Percentiles rank a stretch among this genome's conserved stretches.
These are phyloP conservation scores for Peltaster fructicola DNA, from an alignment of 2,329 filamentous ascomycete genomes.

Conservation along the genomic window DNA sequence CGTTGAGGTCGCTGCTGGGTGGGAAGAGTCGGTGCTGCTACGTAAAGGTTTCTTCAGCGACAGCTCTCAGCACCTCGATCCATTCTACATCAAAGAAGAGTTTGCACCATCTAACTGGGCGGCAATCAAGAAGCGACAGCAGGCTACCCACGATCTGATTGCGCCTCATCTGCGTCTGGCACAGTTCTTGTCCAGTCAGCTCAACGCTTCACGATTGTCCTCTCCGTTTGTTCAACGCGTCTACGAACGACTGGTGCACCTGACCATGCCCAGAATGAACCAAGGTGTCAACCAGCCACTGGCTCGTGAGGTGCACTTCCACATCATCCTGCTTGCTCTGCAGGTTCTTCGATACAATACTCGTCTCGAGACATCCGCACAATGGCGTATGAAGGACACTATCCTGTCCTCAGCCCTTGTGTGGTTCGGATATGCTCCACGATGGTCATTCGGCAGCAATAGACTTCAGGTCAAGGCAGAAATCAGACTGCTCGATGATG, in stretches of 20 bases:
- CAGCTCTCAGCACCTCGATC: constrained; percentile 56
- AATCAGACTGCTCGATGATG: constrained; percentile 60
- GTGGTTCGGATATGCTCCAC: constrained; percentile 73
- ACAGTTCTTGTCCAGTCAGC: constrained; percentile 86
- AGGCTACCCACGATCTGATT: constrained; percentile 63
- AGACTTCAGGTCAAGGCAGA: constrained; percentile 87
- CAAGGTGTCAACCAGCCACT: constrained; percentile 63
- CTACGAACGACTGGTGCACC: constrained; percentile 63
- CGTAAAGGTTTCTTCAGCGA: constrained; percentile 67
- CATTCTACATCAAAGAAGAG: constrained; percentile 81
- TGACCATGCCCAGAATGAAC: constrained; percentile 59
- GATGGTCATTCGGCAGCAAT: constrained; percentile 93
- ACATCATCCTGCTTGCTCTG: constrained; percentile 67
- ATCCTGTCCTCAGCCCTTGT: constrained; percentile 69
- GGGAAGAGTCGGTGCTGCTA: constrained; percentile 67
- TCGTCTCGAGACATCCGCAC: constrained; percentile 42
- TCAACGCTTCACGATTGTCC: constrained; percentile 76
- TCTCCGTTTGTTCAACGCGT: constrained; percentile 65
- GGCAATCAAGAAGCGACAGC: constrained; percentile 54
- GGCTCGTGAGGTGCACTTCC: constrained; percentile 80
- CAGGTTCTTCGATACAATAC: constrained; percentile 59
- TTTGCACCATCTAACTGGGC: constrained; percentile 81
- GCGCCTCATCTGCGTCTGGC: constrained; percentile 72
- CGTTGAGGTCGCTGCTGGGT: constrained; percentile 73
- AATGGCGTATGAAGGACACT: constrained; percentile 76